Percentiles rank a stretch among this genome's conserved stretches.
phyloP scores from a whole-genome alignment of 495 filamentous ascomycete species.

The Hyaloscypha variabilis region DNA sequence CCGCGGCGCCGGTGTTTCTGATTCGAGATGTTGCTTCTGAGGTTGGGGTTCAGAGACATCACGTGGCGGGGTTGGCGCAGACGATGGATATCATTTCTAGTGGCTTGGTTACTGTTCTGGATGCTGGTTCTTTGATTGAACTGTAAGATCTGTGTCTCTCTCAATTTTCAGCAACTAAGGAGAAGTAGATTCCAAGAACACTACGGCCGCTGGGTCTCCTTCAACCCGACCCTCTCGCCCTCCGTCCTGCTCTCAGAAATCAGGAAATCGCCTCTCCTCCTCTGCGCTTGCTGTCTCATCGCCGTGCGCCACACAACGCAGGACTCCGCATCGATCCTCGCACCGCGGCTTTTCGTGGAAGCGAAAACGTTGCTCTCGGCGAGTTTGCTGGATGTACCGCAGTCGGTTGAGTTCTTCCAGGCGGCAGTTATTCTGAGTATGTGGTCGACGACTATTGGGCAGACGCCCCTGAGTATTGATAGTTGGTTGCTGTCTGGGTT shows the following conservation, averaged over 20 bases:
- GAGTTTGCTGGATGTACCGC: constrained; percentile 40
- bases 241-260: constrained; percentile 34
- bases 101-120: background rate
- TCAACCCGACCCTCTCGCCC: constrained; percentile 35
- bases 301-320: constrained; percentile 47
- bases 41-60: constrained; percentile 23
- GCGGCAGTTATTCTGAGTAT: constrained; percentile 44
- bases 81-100: constrained; percentile 8
- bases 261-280: constrained; percentile 41
- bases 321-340: constrained; percentile 39
- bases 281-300: constrained; percentile 46
- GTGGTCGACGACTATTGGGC: constrained; percentile 52
- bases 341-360: constrained; percentile 42
- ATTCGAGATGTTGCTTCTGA: constrained; percentile 42
- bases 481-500: constrained; percentile 51
- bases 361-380: constrained; percentile 40
- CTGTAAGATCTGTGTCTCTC: constrained; percentile 7
- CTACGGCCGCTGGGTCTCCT: constrained; percentile 48
- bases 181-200: constrained; percentile 33
- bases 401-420: constrained; percentile 49
- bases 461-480: constrained; percentile 48
- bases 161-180: background rate
- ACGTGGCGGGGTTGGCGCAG: background rate
- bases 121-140: constrained; percentile 12
- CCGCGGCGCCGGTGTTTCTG: constrained; percentile 40